phyloP scores from a whole-genome alignment of 257 asterid genomes.

The Coffea eugenioides region DNA sequence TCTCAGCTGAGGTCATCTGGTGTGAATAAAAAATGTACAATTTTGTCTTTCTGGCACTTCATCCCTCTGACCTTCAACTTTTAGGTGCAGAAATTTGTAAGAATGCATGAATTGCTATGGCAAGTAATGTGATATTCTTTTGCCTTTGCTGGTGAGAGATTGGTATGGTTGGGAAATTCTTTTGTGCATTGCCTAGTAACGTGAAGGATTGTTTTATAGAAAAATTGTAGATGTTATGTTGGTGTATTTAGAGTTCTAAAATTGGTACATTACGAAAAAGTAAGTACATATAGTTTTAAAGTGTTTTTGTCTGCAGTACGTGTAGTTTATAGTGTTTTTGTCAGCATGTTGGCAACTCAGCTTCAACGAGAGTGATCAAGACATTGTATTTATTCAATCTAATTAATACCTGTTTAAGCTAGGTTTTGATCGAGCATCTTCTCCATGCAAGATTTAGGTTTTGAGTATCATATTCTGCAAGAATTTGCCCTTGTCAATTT shows the following conservation, averaged over 20 bases:
- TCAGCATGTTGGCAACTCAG: neutral
- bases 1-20: no score
- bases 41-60: neutral
- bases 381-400: neutral
- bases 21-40: neutral
- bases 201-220: neutral
- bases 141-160: neutral
- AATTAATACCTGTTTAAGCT: no score
- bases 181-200: neutral
- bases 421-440: neutral
- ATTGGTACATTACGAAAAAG: neutral
- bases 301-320: neutral
- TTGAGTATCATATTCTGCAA: neutral
- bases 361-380: neutral
- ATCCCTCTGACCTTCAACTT: neutral
- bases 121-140: neutral
- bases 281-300: no score
- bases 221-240: neutral
- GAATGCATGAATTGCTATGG: neutral
- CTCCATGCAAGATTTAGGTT: neutral
- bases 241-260: neutral
- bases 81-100: neutral
- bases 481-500: neutral
- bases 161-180: neutral
- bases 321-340: neutral